A percentile compares a stretch with the other conserved stretches of the same genome.
Conservation (phyloP, 441 rosid genomes). For the Gossypium schwendimanii region DNA sequence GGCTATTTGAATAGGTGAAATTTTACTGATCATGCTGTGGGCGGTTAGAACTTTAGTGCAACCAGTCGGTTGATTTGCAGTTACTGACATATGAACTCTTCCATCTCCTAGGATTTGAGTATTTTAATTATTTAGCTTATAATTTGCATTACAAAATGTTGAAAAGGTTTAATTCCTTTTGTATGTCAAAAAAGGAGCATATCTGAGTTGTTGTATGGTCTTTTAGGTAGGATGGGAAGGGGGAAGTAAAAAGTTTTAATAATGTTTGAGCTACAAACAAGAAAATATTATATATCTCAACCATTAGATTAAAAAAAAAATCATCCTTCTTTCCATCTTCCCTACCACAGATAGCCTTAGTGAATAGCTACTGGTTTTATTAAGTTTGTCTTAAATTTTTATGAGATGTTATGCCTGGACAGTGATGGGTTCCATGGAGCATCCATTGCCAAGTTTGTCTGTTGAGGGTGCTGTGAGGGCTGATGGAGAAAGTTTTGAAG, state of each 20-base stretch:
- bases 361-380: not conserved
- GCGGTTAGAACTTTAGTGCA: not conserved
- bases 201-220: not conserved
- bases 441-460: constrained; percentile 77
- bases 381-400: constrained; percentile 12
- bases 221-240: not conserved
- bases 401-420: constrained; percentile 27
- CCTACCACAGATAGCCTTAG: not conserved
- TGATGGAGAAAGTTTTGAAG: constrained; percentile 75
- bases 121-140: not conserved
- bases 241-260: not conserved
- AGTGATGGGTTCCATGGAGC: constrained; percentile 97
- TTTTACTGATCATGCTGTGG: constrained; percentile 1
- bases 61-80: not conserved
- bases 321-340: not conserved
- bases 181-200: not conserved
- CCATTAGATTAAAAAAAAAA: not conserved
- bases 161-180: not conserved
- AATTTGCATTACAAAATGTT: not conserved
- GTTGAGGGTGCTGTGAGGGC: constrained; percentile 69
- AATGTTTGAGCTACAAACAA: not conserved
- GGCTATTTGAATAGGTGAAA: not conserved
- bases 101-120: not conserved
- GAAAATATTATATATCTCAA: not conserved
- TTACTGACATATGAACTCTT: not conserved